These are phyloP conservation scores for Floccularia luteovirens DNA, from an alignment of 768 basidiomycete species.

Conservation along the genomic window DNA sequence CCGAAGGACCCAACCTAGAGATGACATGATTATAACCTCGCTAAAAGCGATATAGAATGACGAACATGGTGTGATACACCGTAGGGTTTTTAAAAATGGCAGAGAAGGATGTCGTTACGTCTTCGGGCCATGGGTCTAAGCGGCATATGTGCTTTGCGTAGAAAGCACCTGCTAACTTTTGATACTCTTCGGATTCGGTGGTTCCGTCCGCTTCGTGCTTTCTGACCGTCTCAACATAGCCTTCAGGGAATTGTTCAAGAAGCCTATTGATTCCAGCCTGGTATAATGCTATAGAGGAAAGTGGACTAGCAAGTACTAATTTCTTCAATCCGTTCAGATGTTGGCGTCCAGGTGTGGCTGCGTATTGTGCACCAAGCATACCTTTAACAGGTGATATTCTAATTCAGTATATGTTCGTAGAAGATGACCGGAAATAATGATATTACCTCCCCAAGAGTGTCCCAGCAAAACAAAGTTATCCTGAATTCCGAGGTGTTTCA, in stretches of 20 bases:
- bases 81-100: neutral
- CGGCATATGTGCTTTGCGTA: neutral
- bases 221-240: slow-evolving; percentile 16
- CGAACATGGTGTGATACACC: neutral
- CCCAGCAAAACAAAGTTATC: neutral
- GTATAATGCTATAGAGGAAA: slow-evolving; percentile 8
- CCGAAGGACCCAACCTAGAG: neutral
- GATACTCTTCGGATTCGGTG: slow-evolving; percentile 9
- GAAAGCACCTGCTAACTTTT: slow-evolving; percentile 7
- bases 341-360: no score
- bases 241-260: slow-evolving; percentile 22
- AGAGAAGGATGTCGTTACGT: neutral
- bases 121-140: neutral
- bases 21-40: slow-evolving; percentile 14
- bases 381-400: no score
- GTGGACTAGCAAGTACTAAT: neutral
- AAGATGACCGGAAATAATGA: no score
- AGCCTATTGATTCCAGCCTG: slow-evolving; percentile 28
- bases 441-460: slow-evolving; percentile 5
- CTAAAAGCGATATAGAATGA: slow-evolving; percentile 8
- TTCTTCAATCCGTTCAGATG: neutral
- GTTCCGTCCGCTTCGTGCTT: slow-evolving; percentile 11
- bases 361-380: no score
- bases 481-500: neutral
- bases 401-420: no score